Evolutionary conservation across 208 protist genomes (phyloP).

Genomic region (Phytomonas sp.): DNA sequence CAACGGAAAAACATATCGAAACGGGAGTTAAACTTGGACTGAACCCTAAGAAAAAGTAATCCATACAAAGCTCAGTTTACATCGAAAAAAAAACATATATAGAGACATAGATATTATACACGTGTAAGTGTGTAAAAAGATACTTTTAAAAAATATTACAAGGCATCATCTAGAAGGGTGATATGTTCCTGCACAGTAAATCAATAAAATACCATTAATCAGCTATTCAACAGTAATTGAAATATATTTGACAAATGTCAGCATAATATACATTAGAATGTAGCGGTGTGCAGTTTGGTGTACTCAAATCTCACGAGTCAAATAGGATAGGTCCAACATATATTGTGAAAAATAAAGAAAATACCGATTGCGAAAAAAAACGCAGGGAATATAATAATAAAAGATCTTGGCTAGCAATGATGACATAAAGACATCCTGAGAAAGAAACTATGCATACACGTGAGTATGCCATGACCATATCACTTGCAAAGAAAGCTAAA

Average conservation of each 20-base stretch:
- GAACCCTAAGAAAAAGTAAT: background rate
- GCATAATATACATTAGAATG: background rate
- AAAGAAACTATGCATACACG: conserved; percentile 5
- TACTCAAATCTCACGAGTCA: background rate
- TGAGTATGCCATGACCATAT: conserved; percentile 4
- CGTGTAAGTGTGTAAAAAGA: background rate
- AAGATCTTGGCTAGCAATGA: background rate
- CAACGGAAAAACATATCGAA: background rate
- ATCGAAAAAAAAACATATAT: background rate
- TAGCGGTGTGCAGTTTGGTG: background rate
- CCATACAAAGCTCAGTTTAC: background rate
- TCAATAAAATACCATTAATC: conserved; percentile 4
- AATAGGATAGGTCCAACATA: conserved; percentile 2
- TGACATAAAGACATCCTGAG: background rate
- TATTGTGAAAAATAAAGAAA: background rate
- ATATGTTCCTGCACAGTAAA: conserved; percentile 8
- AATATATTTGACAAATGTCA: background rate
- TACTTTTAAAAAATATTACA: background rate
- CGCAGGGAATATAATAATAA: conserved; percentile 6
- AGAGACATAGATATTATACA: background rate
- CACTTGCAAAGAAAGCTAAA: background rate
- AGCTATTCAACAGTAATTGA: conserved; percentile 4
- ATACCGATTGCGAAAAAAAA: conserved; percentile 1
- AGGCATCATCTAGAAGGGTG: background rate
- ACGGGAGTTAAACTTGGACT: background rate